phyloP scores from a whole-genome alignment of 2,329 filamentous ascomycete genomes.

The Alternaria brassicicola region DNA sequence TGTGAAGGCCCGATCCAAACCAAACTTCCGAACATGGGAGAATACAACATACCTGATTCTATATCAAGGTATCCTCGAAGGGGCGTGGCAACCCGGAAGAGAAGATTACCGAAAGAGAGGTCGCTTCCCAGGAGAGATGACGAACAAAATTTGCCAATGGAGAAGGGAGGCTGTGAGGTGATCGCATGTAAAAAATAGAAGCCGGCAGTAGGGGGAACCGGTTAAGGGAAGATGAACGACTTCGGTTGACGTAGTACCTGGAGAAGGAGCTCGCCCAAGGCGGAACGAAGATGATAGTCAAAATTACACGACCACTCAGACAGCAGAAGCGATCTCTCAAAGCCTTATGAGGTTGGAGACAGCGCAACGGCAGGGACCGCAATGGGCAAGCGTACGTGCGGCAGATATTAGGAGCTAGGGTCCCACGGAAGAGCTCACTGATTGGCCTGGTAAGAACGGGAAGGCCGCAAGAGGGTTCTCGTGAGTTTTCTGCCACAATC shows the following conservation, averaged over 20 bases:
- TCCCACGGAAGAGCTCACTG: constrained; percentile 30
- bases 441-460: constrained; percentile 32
- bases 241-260: constrained; percentile 37
- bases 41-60: constrained; percentile 43
- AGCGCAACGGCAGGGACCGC: constrained; percentile 37
- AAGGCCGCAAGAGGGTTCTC: constrained; percentile 40
- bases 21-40: constrained; percentile 16
- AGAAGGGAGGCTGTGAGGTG: constrained; percentile 35
- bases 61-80: constrained; percentile 36
- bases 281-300: constrained; percentile 47
- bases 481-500: constrained; percentile 44
- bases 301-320: constrained; percentile 44
- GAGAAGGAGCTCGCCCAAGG: constrained; percentile 46
- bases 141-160: constrained; percentile 42
- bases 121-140: constrained; percentile 26
- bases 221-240: constrained; percentile 45
- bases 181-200: constrained; percentile 48
- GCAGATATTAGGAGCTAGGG: constrained; percentile 30
- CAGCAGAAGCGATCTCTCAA: constrained; percentile 33
- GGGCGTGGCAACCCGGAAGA: constrained; percentile 43
- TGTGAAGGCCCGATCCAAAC: constrained; percentile 19
- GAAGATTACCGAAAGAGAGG: constrained; percentile 36
- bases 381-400: constrained; percentile 35
- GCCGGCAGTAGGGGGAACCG: constrained; percentile 30
- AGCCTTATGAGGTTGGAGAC: constrained; percentile 43